Conservation (phyloP, 2,329 filamentous ascomycete species). For the Elsinoe ampelina region DNA sequence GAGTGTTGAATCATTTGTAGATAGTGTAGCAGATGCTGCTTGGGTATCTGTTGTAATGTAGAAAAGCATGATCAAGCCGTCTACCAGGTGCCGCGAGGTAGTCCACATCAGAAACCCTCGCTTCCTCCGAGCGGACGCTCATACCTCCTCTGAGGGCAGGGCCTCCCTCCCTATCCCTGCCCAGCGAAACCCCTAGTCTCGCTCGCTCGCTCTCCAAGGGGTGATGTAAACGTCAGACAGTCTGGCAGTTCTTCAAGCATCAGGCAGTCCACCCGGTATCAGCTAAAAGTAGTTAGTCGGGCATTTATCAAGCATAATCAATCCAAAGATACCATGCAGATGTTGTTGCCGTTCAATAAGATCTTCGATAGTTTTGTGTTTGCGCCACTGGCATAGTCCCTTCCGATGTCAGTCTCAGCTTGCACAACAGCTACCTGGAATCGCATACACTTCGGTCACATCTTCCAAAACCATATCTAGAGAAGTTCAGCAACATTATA, state of each 20-base stretch:
- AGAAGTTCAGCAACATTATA: constrained; percentile 12
- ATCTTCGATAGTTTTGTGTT: constrained; percentile 90
- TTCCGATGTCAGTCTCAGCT: constrained; percentile 30
- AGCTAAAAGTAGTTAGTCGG: constrained; percentile 16
- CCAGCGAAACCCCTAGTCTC: too few relatives aligned
- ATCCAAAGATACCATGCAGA: constrained; percentile 75
- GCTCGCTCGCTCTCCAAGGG: background rate
- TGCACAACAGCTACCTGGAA: background rate
- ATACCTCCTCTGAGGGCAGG: too few relatives aligned
- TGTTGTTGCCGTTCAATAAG: constrained; percentile 92
- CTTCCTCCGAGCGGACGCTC: too few relatives aligned
- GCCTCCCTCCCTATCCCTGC: too few relatives aligned
- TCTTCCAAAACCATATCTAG: constrained; percentile 97
- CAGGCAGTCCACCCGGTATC: constrained; percentile 23
- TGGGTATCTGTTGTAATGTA: constrained; percentile 11
- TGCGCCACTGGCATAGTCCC: constrained; percentile 73
- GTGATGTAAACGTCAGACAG: background rate
- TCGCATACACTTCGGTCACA: constrained; percentile 78
- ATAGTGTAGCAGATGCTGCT: background rate
- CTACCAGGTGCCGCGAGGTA: background rate
- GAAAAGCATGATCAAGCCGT: background rate
- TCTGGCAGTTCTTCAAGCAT: constrained; percentile 14
- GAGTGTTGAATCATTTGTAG: background rate
- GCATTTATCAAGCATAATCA: background rate
- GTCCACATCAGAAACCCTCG: background rate